These are phyloP conservation scores for Erodium moschatum DNA, from an alignment of 441 rosid species.

Conservation along the genomic window DNA sequence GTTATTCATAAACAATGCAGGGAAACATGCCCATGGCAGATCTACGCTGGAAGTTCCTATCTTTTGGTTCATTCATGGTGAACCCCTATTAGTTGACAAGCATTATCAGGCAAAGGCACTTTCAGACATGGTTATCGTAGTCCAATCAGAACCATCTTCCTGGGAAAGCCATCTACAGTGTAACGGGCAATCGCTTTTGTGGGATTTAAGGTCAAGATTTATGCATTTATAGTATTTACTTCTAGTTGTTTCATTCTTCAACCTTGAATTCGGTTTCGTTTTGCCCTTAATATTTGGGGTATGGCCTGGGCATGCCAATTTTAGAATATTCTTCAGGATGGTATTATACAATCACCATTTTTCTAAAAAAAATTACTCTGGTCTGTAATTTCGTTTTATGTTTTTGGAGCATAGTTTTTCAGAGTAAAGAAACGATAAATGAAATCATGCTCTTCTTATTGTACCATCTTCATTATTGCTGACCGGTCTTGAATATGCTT, in stretches of 20 bases:
- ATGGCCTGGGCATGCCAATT: neutral
- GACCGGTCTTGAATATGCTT: neutral
- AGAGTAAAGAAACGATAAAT: neutral
- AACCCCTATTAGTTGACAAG: slow-evolving; percentile 82
- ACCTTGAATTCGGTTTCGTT: slow-evolving; percentile 12
- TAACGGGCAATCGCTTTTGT: slow-evolving; percentile 80
- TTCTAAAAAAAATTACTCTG: neutral
- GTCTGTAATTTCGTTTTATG: neutral
- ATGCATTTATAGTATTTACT: slow-evolving; percentile 3
- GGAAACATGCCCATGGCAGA: slow-evolving; percentile 83
- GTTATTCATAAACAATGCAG: slow-evolving; percentile 36
- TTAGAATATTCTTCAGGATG: neutral
- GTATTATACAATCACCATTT: slow-evolving; percentile 4
- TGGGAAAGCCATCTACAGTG: slow-evolving; percentile 99
- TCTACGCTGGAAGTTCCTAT: slow-evolving; percentile 92
- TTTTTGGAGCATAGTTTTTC: neutral
- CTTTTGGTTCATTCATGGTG: slow-evolving; percentile 89
- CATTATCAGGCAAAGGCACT: slow-evolving; percentile 95
- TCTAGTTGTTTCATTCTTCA: slow-evolving; percentile 13
- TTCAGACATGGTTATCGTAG: slow-evolving; percentile 85
- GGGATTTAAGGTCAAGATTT: slow-evolving; percentile 74
- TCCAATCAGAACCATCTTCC: slow-evolving; percentile 87
- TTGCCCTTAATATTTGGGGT: slow-evolving; percentile 8
- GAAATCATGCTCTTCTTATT: neutral
- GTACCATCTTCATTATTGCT: neutral